Evolutionary conservation across 371 early-diverging fungal species (phyloP).

Genomic region (Syncephalis plumigaleata): DNA sequence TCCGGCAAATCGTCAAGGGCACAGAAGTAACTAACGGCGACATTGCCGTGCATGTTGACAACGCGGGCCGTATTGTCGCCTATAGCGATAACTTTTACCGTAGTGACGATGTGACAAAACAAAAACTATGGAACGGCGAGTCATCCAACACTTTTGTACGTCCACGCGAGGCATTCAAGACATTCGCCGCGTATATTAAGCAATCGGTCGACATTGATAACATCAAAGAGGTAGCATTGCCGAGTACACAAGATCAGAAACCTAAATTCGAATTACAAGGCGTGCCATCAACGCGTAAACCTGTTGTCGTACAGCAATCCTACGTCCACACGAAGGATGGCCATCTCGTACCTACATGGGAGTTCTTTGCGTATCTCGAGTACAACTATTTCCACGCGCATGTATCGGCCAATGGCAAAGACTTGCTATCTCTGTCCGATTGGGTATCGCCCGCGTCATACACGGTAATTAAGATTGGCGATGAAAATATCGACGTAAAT

Average conservation of each 20-base stretch:
- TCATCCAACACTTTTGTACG: too few relatives aligned
- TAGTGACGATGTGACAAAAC: too few relatives aligned
- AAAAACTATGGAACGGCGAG: too few relatives aligned
- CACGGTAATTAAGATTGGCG: constrained; percentile 72
- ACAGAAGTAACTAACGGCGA: constrained; percentile 20
- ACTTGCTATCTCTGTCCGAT: constrained; percentile 55
- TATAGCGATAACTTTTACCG: too few relatives aligned
- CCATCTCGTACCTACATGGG: constrained; percentile 47
- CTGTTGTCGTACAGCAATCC: neutral
- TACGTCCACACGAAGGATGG: neutral
- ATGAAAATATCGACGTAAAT: constrained; percentile 63
- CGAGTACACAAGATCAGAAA: too few relatives aligned
- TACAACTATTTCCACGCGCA: constrained; percentile 83
- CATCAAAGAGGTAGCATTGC: too few relatives aligned
- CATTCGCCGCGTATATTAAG: too few relatives aligned
- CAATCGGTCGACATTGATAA: too few relatives aligned
- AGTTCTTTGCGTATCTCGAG: constrained; percentile 68
- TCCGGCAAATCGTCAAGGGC: constrained; percentile 19
- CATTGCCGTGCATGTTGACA: neutral
- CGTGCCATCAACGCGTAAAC: neutral
- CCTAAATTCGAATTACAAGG: too few relatives aligned
- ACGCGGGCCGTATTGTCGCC: too few relatives aligned
- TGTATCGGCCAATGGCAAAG: constrained; percentile 36
- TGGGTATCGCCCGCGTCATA: constrained; percentile 69
- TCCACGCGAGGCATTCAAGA: too few relatives aligned